Percentiles rank a stretch among this genome's conserved stretches.
phyloP scores from a whole-genome alignment of 2,329 filamentous ascomycete species.

The Penicillium palitans region DNA sequence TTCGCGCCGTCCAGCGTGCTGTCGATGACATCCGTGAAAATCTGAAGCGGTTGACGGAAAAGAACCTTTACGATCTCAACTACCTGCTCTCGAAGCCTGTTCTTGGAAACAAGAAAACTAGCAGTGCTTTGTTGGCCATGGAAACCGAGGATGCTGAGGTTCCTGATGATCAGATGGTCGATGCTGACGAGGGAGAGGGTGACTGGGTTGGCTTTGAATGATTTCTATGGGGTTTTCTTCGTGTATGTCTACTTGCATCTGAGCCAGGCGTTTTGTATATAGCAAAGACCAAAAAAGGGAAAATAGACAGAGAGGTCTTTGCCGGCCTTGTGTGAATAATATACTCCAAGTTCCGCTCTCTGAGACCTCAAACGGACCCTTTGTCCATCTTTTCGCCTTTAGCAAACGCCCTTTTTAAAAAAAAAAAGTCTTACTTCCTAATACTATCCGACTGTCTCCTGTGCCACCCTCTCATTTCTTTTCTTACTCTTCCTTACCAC shows the following conservation, averaged over 20 bases:
- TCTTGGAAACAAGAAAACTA: conserved; percentile 33
- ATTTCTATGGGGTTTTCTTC: conserved; percentile 18
- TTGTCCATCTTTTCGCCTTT: conserved; percentile 1
- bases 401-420: conserved; percentile 6
- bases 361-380: conserved; percentile 12
- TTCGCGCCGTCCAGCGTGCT: conserved; percentile 78
- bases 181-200: conserved; percentile 46
- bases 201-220: conserved; percentile 58
- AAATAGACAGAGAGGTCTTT: conserved; percentile 22
- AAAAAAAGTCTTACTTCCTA: neutral
- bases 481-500: conserved; percentile 6
- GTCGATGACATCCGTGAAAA: conserved; percentile 79
- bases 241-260: conserved; percentile 32
- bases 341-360: conserved; percentile 1
- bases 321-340: conserved; percentile 8
- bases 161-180: conserved; percentile 32
- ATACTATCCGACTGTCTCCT: conserved; percentile 21
- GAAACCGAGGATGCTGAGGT: conserved; percentile 30
- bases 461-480: conserved; percentile 17
- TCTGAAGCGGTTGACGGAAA: conserved; percentile 77
- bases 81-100: conserved; percentile 66
- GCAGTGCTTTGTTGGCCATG: conserved; percentile 32
- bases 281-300: conserved; percentile 22
- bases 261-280: conserved; percentile 27
- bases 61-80: conserved; percentile 86